Evolutionary conservation across 768 basidiomycete species (phyloP), one percentile per base, ranked within the genome.

Genomic region (Mycena olivaceomarginata): DNA sequence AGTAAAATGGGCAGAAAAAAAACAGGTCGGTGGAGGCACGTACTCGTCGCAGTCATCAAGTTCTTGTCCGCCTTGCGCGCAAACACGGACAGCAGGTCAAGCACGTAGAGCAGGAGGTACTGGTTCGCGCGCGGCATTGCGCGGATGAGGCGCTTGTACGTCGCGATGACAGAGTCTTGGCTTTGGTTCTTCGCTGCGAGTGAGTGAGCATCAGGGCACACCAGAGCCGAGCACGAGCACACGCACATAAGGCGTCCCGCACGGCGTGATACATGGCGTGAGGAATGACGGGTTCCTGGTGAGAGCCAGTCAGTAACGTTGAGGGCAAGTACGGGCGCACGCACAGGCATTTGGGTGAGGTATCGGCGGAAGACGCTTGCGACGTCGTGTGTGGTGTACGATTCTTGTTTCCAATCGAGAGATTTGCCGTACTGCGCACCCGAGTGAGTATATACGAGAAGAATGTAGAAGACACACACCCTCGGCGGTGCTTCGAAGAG

Each of bases 341-440:
- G 84, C 81, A 98, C 98, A 43, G 98, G 97, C 95, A 99, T 97
- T 83, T 96, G 95, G 0, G 98, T 99, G 66, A 99, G 92, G 85
- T 97, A 99, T 87, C 98, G 88, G 75, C 98, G 92, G 82, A 99
- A 97, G 70, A 99, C 97, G 80, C 96, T 98, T 22, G 98, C 98
- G 67, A 98, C 97, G 83, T 99, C 98, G 84, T 99, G 98, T 2
- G 97, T 92, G n/a, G 95, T 98, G 84, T 94, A 99, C 22, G 91
- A 88, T 81, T 95, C 94, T 75, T 92, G 88, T 82, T 93, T 94
- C 97, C 98, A 99, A 80, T 98, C 95, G 56, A 99, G 88, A 69
- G 93, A 91, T 86, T 98, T 99, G 75, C 98, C 98, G 80, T 96
- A 99, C 97, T 98, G 81, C 46, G 53, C 41, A 72, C 70, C 25